Evolutionary conservation across 768 basidiomycete species (phyloP).

Genomic region (Tricholoma bakamatsutake): DNA sequence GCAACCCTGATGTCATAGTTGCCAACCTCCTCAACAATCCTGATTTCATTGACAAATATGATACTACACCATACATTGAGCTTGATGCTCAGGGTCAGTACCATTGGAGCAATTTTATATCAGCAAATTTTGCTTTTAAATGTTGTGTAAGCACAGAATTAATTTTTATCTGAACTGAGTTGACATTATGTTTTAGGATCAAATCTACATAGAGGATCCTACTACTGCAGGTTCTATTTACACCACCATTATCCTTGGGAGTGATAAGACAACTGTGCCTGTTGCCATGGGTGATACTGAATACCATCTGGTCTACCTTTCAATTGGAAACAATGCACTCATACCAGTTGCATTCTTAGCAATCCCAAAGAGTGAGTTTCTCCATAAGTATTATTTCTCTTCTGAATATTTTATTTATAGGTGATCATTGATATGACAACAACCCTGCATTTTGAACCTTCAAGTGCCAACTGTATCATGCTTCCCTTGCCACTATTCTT

Average conservation of each 20-base stretch:
- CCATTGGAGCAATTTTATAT: slow-evolving; percentile 27
- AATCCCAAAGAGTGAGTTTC: neutral
- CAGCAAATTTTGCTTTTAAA: slow-evolving; percentile 25
- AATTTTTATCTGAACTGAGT: neutral
- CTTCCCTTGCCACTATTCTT: neutral
- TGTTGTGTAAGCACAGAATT: slow-evolving; percentile 15
- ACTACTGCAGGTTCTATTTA: neutral
- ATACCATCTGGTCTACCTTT: neutral
- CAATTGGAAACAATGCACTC: neutral
- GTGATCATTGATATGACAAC: neutral
- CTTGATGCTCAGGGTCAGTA: slow-evolving; percentile 12
- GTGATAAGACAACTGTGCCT: neutral
- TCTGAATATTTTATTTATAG: neutral
- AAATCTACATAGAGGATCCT: neutral
- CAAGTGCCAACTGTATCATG: slow-evolving; percentile 4
- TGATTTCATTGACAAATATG: slow-evolving; percentile 20
- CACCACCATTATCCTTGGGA: neutral
- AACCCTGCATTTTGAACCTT: neutral
- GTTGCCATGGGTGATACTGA: neutral
- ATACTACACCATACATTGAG: slow-evolving; percentile 20
- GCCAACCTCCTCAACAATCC: slow-evolving; percentile 22
- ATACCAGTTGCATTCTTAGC: neutral
- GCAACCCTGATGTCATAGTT: slow-evolving; percentile 16
- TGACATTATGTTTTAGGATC: neutral
- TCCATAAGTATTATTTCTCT: neutral